Conservation (phyloP, 106 monocot genomes). For the Phalaenopsis aphrodite region DNA sequence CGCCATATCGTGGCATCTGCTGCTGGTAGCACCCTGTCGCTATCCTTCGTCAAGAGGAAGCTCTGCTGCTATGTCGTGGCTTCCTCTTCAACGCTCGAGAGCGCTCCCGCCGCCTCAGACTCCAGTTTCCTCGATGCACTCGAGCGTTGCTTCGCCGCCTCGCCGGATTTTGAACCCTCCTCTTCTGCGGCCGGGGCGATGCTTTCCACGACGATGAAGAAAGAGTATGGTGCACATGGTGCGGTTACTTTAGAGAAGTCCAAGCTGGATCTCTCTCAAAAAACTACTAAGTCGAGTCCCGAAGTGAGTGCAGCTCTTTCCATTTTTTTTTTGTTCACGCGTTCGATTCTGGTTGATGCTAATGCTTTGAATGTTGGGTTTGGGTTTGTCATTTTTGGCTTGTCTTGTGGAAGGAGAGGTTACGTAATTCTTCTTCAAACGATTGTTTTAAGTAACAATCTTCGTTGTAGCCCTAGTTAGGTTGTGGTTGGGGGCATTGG, state of each 20-base stretch:
- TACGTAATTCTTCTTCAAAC: background rate
- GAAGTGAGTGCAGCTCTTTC: slow-evolving; percentile 35
- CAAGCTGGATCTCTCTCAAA: slow-evolving; percentile 65
- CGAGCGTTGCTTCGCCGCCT: slow-evolving; percentile 53
- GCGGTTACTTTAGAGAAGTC: slow-evolving; percentile 82
- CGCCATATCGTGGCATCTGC: background rate
- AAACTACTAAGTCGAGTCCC: slow-evolving; percentile 48
- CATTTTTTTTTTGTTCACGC: background rate
- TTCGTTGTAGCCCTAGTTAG: too few species aligned
- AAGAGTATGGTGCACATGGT: slow-evolving; percentile 53
- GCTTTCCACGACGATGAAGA: slow-evolving; percentile 45
- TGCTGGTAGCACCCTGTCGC: background rate
- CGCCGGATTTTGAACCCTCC: slow-evolving; percentile 11
- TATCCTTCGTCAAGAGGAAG: background rate
- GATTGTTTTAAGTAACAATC: too few species aligned
- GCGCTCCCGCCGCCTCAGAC: background rate
- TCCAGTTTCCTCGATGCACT: slow-evolving; percentile 16
- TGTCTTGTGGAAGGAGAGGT: background rate
- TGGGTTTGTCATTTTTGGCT: background rate
- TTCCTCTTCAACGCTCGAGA: background rate
- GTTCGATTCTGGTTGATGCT: background rate
- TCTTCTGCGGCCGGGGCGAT: background rate
- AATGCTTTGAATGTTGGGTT: background rate
- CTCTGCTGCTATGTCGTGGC: background rate
- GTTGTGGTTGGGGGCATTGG: too few species aligned